These are phyloP conservation scores for Colletotrichum simmondsii DNA, from an alignment of 2,329 filamentous ascomycete species.

Conservation along the genomic window DNA sequence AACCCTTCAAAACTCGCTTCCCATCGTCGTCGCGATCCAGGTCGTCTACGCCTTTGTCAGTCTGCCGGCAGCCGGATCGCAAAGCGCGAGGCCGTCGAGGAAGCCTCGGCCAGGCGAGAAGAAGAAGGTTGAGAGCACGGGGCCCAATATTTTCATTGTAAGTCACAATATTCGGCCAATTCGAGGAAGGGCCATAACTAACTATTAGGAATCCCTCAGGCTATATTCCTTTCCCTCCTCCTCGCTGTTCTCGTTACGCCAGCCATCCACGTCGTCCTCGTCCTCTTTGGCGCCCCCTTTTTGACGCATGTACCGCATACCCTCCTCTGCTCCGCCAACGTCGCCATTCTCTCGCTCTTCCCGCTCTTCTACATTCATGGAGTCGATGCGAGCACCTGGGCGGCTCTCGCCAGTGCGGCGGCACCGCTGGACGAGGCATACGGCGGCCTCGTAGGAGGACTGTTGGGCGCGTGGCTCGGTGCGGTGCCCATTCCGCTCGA, in stretches of 20 bases:
- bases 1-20: constrained; percentile 70
- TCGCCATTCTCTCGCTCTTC: constrained; percentile 81
- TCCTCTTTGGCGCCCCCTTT: constrained; percentile 92
- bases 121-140: constrained; percentile 60
- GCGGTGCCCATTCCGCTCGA: constrained; percentile 96
- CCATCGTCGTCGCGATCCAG: constrained; percentile 74
- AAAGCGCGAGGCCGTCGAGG: constrained; percentile 51
- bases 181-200: background rate
- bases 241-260: constrained; percentile 80
- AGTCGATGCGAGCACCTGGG: constrained; percentile 78
- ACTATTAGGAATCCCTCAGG: constrained; percentile 42
- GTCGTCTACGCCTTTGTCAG: constrained; percentile 70
- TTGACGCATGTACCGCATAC: constrained; percentile 85
- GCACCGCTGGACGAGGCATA: constrained; percentile 86
- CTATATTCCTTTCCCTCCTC: constrained; percentile 56
- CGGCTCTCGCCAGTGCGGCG: constrained; percentile 72
- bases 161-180: constrained; percentile 36
- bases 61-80: constrained; percentile 69
- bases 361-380: constrained; percentile 90
- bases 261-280: constrained; percentile 68
- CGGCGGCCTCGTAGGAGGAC: constrained; percentile 81
- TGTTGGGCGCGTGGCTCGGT: constrained; percentile 89
- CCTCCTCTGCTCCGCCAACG: constrained; percentile 81
- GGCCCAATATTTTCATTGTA: constrained; percentile 60
- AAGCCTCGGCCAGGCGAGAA: constrained; percentile 65